Percentiles rank a stretch among this genome's conserved stretches.
phyloP scores from a whole-genome alignment of 495 filamentous ascomycete species.

The Aspergillus olivimuriae region DNA sequence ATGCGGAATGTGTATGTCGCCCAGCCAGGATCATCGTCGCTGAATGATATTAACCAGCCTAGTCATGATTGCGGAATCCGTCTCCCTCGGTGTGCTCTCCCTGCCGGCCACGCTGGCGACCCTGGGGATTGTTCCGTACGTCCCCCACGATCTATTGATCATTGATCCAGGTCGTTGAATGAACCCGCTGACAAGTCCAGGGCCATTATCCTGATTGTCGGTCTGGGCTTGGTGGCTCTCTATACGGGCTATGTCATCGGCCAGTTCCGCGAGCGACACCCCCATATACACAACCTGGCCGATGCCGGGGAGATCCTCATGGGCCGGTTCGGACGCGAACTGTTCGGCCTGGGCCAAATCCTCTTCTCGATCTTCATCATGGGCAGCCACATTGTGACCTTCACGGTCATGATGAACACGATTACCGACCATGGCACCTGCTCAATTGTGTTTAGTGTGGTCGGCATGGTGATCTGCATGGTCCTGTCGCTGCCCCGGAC shows the following conservation, averaged over 20 bases:
- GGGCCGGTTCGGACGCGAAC: conserved; percentile 56
- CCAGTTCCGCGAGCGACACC: conserved; percentile 59
- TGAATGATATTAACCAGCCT: background rate
- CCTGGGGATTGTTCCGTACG: conserved; percentile 51
- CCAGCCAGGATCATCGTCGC: background rate
- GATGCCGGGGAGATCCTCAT: conserved; percentile 60
- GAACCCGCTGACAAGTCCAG: conserved; percentile 3
- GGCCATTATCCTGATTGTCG: conserved; percentile 57
- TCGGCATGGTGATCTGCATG: conserved; percentile 59
- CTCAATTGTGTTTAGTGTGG: conserved; percentile 60
- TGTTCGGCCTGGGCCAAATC: conserved; percentile 60
- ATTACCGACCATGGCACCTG: conserved; percentile 61
- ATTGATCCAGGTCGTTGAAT: background rate
- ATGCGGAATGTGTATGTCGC: conserved; percentile 27
- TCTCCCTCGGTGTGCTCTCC: conserved; percentile 60
- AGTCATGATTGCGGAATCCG: conserved; percentile 64
- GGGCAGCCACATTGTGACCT: conserved; percentile 68
- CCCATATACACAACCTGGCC: conserved; percentile 59
- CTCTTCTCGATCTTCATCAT: conserved; percentile 72
- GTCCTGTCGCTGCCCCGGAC: conserved; percentile 62
- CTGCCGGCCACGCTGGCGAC: conserved; percentile 55
- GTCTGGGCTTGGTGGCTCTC: conserved; percentile 59
- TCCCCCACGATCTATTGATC: background rate
- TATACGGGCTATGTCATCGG: conserved; percentile 75
- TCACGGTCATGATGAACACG: conserved; percentile 62